Percentiles rank a stretch among this genome's conserved stretches.
These are phyloP conservation scores for Candida loeiensis DNA, from an alignment of 805 yeast species.

Conservation along the genomic window DNA sequence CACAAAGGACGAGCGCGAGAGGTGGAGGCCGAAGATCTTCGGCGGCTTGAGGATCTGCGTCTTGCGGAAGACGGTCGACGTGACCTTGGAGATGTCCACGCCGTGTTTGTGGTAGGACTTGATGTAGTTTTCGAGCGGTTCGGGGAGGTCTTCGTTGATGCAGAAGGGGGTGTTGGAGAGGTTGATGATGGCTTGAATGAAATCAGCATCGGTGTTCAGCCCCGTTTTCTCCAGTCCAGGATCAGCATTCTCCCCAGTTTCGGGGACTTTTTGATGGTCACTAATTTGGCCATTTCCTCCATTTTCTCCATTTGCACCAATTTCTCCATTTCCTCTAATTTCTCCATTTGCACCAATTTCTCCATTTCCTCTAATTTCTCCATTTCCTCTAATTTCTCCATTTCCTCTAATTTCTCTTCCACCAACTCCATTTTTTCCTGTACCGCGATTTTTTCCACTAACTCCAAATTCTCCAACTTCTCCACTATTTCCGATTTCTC, in stretches of 20 bases:
- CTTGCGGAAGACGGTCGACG: constrained; percentile 65
- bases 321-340: too few species aligned
- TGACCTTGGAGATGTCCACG: constrained; percentile 43
- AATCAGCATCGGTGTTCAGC: constrained; percentile 17
- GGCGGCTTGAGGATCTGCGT: constrained; percentile 66
- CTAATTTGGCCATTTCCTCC: too few species aligned
- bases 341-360: too few species aligned
- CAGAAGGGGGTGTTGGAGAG: constrained; percentile 19
- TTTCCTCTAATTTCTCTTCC: too few species aligned
- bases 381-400: too few species aligned
- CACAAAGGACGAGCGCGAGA: constrained; percentile 77
- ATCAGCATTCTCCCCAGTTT: not conserved
- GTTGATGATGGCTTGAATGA: constrained; percentile 28
- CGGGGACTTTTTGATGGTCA: too few species aligned
- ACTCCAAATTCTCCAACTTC: too few species aligned
- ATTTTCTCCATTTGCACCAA: too few species aligned
- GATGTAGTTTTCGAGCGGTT: constrained; percentile 46
- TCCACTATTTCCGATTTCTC: too few species aligned
- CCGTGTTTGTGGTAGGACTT: constrained; percentile 44
- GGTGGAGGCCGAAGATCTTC: constrained; percentile 67
- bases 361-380: too few species aligned
- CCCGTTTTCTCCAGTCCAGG: not conserved
- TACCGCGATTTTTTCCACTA: too few species aligned
- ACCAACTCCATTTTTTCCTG: too few species aligned
- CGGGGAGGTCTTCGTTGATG: constrained; percentile 66